Evolutionary conservation across 345 rosid species (phyloP).

Genomic region (Combretum micranthum): DNA sequence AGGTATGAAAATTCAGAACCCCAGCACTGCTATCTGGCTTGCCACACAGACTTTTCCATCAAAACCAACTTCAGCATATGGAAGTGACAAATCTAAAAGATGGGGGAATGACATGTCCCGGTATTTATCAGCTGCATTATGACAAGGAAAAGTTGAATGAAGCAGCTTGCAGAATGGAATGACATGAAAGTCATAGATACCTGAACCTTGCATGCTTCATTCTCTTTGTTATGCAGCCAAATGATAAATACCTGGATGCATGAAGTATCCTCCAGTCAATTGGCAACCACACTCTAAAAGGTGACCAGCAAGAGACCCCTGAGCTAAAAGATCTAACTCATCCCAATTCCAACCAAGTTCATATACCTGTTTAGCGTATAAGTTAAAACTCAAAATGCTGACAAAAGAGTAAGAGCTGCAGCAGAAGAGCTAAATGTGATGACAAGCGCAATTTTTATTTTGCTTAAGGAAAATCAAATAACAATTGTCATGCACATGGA

Average conservation of each 20-base stretch:
- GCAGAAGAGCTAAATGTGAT: too few relatives aligned
- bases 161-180: neutral
- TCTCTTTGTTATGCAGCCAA: neutral
- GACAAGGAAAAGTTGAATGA: constrained; percentile 10
- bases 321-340: constrained; percentile 66
- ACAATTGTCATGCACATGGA: too few relatives aligned
- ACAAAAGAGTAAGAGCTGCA: neutral
- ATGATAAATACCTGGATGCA: constrained; percentile 72
- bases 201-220: neutral
- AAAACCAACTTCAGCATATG: constrained; percentile 64
- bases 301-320: constrained; percentile 86
- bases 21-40: constrained; percentile 83
- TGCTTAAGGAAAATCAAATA: too few relatives aligned
- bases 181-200: neutral
- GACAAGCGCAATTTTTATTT: too few relatives aligned
- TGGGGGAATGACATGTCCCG: constrained; percentile 47
- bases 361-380: constrained; percentile 43
- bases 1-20: constrained; percentile 56
- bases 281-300: constrained; percentile 95
- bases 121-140: constrained; percentile 51
- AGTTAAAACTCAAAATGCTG: neutral
- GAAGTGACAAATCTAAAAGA: constrained; percentile 79
- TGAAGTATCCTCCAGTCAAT: constrained; percentile 96
- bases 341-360: constrained; percentile 96
- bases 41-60: constrained; percentile 54